Evolutionary conservation across 352 stramenopile genomes (phyloP), one percentile per base, ranked within the genome.

Genomic region (Globisporangium paddicum): DNA sequence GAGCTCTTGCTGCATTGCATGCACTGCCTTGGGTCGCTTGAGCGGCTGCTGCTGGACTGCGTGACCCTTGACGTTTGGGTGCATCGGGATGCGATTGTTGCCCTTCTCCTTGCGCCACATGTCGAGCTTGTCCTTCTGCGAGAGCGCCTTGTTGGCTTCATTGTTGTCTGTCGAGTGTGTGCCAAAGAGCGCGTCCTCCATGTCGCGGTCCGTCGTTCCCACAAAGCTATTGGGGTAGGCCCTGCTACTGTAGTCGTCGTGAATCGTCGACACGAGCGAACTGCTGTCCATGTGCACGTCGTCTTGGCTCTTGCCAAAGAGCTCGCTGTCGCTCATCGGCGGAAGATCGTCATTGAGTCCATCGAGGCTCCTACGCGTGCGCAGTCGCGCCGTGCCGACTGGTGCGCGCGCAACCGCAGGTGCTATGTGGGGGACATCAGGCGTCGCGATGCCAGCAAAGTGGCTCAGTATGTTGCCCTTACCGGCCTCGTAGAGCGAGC

Each of bases 401-500:
- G 26, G 28, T 30, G 30, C n/a, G 14, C 47, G 47, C 5, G 47
- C 10, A 5, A 41, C 47, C 28, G 41, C 47, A 14, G 38, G 16
- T 25, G 28, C 40, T n/a, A n/a, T n/a, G n/a, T n/a, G n/a, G 30
- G 40, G 30, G 16, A 48, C 51, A 19, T 72, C 66, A 11, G 77
- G 76, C 35, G 75, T 82, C 52, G 72, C 63, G 18, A 90, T 60
- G 21, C 68, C 65, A 0, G 73, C 75, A 54, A 90, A 90, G 64
- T 90, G 77, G 64, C 63, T 70, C n/a, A 90, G 58, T 35, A 90
- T 68, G 56, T 72, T 61, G 54, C 79, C 79, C 26, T 77, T 86
- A 55, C 73, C 77, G 11, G 74, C 69, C 62, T 86, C 59, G 49
- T 87, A 90, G 38, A 60, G 71, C 23, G 30, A 55, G 26, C 25